phyloP scores from a whole-genome alignment of 306 rosid genomes.

The Corylus americana region DNA sequence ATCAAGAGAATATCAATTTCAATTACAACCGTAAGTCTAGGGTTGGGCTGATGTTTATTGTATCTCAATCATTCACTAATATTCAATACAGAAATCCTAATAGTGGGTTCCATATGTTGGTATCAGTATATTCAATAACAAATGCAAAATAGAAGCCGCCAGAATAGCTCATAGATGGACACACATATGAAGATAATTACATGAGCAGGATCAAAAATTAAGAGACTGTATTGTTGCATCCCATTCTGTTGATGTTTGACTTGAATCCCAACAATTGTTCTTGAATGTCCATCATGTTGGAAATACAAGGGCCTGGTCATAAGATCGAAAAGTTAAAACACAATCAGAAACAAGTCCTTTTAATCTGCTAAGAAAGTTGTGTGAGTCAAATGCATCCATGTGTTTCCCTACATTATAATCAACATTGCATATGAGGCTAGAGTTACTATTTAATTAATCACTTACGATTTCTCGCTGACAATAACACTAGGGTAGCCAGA shows the following conservation, averaged over 20 bases:
- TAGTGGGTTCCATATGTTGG: not conserved
- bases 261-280: conserved; percentile 84
- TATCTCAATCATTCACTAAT: not conserved
- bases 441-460: conserved; percentile 13
- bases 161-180: conserved; percentile 22
- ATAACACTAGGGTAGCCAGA: conserved; percentile 38
- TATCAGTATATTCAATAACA: conserved; percentile 7
- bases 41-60: not conserved
- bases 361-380: not conserved
- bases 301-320: conserved; percentile 77
- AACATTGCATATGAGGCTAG: not conserved
- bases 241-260: conserved; percentile 45
- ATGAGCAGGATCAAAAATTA: conserved; percentile 75
- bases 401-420: not conserved
- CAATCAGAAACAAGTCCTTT: conserved; percentile 20
- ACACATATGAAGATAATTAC: conserved; percentile 42
- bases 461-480: conserved; percentile 57
- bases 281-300: conserved; percentile 90
- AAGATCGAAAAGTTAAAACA: conserved; percentile 32
- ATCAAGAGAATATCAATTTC: not conserved
- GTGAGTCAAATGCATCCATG: conserved; percentile 8
- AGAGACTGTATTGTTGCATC: conserved; percentile 50
- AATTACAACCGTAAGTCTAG: not conserved
- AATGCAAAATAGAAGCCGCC: conserved; percentile 17
- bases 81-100: not conserved